Base-by-base conservation (phyloP, 2,329 filamentous ascomycete genomes). In the Pestalotiopsis fici region DNA sequence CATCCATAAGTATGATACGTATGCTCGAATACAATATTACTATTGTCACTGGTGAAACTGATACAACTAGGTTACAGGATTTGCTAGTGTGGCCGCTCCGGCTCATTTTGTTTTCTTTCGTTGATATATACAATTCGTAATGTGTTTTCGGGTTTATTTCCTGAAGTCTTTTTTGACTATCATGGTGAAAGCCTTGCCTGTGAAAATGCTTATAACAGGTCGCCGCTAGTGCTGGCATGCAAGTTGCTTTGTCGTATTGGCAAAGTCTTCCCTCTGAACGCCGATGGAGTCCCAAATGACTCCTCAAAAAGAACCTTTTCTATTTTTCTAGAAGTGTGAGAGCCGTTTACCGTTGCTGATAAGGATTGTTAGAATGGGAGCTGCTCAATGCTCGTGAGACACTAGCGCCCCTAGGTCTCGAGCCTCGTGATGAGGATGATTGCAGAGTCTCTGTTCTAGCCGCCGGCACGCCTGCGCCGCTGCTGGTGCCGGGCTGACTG, bases 371-470 rank as follows among this genome's bases (percentile, higher is more conserved):
- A n/a, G 31, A 21, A 28, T 65, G 55, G 7, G 64, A n/a, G 55
- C 23, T 65, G 23, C 43, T 27, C 47, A 55, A 27, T 5, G 64
- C 13, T 59, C 27, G 37, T 12, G 64, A 60, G 9, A 66, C 56
- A 43, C 64, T 66, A 11, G 64, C 64, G 12, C 64, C 64, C 47
- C 64, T 59, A 18, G 64, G 25, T 55, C 64, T 66, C 27, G 56
- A 57, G 15, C 55, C 64, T 43, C 28, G 31, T 18, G 54, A 65
- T 4, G 50, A 35, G 21, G 50, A 39, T 9, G 31, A 59, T 23
- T 65, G 64, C 27, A 65, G 23, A 12, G 64, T 57, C 2, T 39
- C 35, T 7, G 64, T 43, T 12, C 57, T 31, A 18, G 27, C 18
- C 7, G 64, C 64, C 31, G 39, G 54, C 28, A 18, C 50, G 9